phyloP scores from a whole-genome alignment of 768 basidiomycete genomes.

The Auricularia auricula-judae region DNA sequence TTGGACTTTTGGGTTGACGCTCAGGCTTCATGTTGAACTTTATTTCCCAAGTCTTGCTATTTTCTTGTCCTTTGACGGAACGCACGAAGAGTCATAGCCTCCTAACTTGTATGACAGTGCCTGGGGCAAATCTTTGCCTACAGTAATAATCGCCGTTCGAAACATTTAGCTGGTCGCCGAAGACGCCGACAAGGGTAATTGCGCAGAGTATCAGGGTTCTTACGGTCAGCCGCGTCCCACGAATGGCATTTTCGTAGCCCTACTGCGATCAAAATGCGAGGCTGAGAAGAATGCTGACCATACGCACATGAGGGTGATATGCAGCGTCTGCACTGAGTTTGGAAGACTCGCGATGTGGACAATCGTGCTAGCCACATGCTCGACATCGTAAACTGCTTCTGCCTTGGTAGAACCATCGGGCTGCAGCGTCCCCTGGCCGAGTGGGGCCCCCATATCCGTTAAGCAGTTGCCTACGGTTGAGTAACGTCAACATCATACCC shows the following conservation, averaged over 20 bases:
- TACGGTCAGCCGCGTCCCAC: conserved; percentile 30
- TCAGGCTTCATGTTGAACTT: too few relatives aligned
- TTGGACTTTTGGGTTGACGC: too few relatives aligned
- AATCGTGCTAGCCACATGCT: conserved; percentile 60
- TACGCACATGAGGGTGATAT: conserved; percentile 62
- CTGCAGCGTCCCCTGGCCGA: conserved; percentile 46
- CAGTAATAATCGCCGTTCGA: too few relatives aligned
- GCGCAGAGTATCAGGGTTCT: too few relatives aligned
- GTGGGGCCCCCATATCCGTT: conserved; percentile 43
- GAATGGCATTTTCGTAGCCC: conserved; percentile 36
- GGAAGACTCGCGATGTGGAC: conserved; percentile 65
- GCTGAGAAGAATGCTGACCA: neutral
- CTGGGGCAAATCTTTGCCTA: too few relatives aligned
- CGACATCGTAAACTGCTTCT: conserved; percentile 60
- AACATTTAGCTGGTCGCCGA: too few relatives aligned
- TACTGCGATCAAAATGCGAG: conserved; percentile 9
- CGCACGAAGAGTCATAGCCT: too few relatives aligned
- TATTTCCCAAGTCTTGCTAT: too few relatives aligned
- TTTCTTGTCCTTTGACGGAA: too few relatives aligned
- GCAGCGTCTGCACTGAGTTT: conserved; percentile 54
- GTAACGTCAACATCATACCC: neutral
- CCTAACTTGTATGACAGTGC: too few relatives aligned
- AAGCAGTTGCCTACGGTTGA: conserved; percentile 50
- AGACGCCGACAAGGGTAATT: too few relatives aligned
- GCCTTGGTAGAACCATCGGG: conserved; percentile 45